Conservation (phyloP, 2,329 filamentous ascomycete genomes). For the Beauveria bassiana region DNA sequence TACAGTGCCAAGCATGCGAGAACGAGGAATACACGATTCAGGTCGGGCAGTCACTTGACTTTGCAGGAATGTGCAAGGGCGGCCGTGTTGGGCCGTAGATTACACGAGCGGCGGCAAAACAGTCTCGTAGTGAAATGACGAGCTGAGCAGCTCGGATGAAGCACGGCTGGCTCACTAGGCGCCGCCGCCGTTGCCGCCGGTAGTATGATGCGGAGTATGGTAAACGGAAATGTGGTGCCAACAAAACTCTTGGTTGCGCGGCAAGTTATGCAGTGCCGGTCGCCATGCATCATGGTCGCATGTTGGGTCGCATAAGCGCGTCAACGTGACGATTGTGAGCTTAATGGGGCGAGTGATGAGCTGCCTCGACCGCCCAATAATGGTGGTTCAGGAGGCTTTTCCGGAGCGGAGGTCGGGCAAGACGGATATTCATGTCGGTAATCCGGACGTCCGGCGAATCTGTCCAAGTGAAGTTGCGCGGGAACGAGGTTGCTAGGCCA, state of each 20-base stretch:
- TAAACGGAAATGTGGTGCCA: background rate
- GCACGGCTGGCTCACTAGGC: background rate
- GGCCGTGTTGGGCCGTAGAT: background rate
- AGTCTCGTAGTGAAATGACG: background rate
- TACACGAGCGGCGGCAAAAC: background rate
- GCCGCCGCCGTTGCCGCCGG: background rate
- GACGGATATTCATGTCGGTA: background rate
- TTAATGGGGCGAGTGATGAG: background rate
- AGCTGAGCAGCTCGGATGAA: background rate
- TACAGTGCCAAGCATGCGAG: background rate
- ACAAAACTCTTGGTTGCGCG: background rate
- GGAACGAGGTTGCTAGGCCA: background rate
- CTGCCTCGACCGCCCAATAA: background rate
- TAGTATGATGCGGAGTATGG: background rate
- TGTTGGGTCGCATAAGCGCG: constrained; percentile 4
- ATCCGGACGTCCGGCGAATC: background rate
- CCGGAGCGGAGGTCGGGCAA: background rate
- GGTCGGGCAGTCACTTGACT: background rate
- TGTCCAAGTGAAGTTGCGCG: background rate
- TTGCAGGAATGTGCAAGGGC: background rate
- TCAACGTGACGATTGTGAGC: constrained; percentile 1
- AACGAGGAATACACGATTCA: background rate
- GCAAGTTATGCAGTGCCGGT: background rate
- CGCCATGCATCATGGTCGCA: background rate
- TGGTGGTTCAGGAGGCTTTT: background rate